Evolutionary conservation across 2,329 filamentous ascomycete genomes (phyloP).

Genomic region (Phialophora tarda): DNA sequence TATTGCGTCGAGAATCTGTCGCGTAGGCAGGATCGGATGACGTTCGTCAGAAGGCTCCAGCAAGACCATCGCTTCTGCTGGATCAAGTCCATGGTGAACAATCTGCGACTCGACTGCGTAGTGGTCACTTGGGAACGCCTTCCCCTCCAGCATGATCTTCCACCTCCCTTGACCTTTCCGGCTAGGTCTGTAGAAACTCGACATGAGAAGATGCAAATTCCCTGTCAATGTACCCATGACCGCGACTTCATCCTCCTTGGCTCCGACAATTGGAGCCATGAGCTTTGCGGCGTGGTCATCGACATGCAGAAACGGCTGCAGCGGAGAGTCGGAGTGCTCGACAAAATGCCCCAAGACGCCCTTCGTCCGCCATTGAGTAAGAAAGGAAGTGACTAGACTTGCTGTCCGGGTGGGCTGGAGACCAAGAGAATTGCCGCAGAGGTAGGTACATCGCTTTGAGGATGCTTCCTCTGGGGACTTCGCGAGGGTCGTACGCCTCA

Average conservation of each 20-base stretch:
- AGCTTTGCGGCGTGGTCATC: constrained; percentile 74
- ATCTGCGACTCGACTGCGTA: constrained; percentile 86
- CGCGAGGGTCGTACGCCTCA: constrained; percentile 66
- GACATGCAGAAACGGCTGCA: constrained; percentile 77
- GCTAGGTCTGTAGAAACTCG: constrained; percentile 79
- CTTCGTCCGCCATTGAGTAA: constrained; percentile 82
- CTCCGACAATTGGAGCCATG: constrained; percentile 76
- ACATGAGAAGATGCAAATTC: constrained; percentile 82
- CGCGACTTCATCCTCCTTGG: constrained; percentile 73
- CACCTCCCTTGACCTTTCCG: constrained; percentile 57
- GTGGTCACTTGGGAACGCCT: constrained; percentile 88
- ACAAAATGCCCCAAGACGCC: constrained; percentile 85
- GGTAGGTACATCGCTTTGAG: constrained; percentile 66
- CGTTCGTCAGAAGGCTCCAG: constrained; percentile 65
- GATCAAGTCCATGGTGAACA: constrained; percentile 69
- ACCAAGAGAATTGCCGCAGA: constrained; percentile 89
- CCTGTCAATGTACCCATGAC: constrained; percentile 86
- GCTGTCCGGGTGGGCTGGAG: constrained; percentile 75
- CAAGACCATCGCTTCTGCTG: constrained; percentile 72
- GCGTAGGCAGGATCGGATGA: constrained; percentile 68
- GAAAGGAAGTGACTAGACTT: constrained; percentile 71
- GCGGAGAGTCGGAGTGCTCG: constrained; percentile 68
- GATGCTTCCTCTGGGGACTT: constrained; percentile 46
- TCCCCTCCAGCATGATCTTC: constrained; percentile 88
- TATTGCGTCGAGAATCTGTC: constrained; percentile 73